A percentile compares a stretch with the other conserved stretches of the same genome.
Evolutionary conservation across 495 filamentous ascomycete species (phyloP).

Genomic region (Hypoxylon lenormandii): DNA sequence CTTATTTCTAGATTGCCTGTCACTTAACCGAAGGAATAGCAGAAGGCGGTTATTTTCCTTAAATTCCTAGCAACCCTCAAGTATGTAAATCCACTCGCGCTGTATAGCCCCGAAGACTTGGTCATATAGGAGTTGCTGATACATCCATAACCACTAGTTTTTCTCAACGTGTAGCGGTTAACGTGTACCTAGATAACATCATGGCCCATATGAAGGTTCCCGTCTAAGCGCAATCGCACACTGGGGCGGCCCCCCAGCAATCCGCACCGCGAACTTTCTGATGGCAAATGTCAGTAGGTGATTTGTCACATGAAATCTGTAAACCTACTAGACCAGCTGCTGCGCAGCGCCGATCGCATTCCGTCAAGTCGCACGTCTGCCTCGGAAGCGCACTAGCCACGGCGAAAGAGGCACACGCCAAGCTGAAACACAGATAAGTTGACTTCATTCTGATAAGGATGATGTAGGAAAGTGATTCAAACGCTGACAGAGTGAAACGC

Average conservation of each 20-base stretch:
- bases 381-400: not conserved
- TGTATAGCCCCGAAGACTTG: not conserved
- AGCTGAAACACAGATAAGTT: not conserved
- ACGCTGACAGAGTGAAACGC: not conserved
- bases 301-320: not conserved
- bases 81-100: not conserved
- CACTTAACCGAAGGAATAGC: too few relatives aligned
- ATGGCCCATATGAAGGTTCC: not conserved
- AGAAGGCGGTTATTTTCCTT: too few relatives aligned
- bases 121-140: not conserved
- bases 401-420: not conserved
- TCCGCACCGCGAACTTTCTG: not conserved
- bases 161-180: too few relatives aligned
- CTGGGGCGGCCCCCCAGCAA: not conserved
- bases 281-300: not conserved
- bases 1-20: too few relatives aligned
- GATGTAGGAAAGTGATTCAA: not conserved
- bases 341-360: not conserved
- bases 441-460: not conserved
- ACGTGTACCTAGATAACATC: too few relatives aligned
- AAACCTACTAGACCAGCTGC: not conserved
- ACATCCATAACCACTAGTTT: not conserved
- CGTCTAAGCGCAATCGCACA: slow-evolving; percentile 1
- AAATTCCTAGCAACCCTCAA: not conserved
- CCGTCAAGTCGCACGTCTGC: not conserved